These are phyloP conservation scores for Sanghuangporus sanghuang DNA, from an alignment of 1,284 basidiomycete species.

Conservation along the genomic window DNA sequence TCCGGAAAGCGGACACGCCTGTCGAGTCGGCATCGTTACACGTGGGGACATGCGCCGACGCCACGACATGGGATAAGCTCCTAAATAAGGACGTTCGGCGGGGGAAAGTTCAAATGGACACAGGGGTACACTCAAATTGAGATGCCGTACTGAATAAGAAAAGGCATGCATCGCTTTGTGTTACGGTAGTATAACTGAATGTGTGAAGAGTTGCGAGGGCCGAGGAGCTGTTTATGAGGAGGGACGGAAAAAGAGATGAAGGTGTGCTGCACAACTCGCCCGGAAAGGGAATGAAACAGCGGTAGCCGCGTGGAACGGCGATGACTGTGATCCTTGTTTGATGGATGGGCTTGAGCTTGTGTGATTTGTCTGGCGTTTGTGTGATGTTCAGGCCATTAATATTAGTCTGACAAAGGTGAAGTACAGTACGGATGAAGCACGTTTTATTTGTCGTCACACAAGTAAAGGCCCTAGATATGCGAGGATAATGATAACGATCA, in stretches of 20 bases:
- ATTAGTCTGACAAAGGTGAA: neutral
- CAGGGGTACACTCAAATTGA: neutral
- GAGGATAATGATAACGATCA: neutral
- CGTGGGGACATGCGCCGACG: neutral
- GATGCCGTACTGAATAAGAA: neutral
- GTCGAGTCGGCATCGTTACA: constrained; percentile 3
- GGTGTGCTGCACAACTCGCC: neutral
- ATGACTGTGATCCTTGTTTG: neutral
- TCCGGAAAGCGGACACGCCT: neutral
- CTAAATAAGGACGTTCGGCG: neutral
- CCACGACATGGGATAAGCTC: neutral
- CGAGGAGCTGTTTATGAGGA: neutral
- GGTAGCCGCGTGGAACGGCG: constrained; percentile 1
- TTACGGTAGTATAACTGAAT: neutral
- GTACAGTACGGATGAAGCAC: neutral
- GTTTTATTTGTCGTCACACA: constrained; percentile 4
- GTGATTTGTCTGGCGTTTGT: neutral
- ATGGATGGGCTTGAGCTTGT: neutral
- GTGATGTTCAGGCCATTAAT: neutral
- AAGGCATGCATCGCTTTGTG: neutral
- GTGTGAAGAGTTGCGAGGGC: neutral
- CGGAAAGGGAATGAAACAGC: constrained; percentile 12
- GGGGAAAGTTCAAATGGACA: neutral
- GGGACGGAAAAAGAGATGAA: neutral
- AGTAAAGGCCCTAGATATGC: neutral